Evolutionary conservation across 768 basidiomycete species (phyloP), one percentile per base, ranked within the genome.

Genomic region (Podaxis sp.): DNA sequence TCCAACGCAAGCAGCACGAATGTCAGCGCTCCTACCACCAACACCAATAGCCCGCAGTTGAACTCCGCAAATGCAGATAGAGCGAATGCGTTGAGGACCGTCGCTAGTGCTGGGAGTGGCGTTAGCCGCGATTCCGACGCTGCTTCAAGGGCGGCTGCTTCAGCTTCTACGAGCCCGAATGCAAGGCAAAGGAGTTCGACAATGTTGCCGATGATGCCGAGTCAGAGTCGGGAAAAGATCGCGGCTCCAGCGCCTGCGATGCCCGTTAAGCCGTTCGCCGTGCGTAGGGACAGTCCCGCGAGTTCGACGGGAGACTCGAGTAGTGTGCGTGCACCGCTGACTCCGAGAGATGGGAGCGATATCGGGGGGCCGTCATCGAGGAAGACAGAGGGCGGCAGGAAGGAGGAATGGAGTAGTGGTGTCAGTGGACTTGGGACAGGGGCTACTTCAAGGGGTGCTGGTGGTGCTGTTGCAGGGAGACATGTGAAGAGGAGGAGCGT

Each of bases 251-350:
- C 65, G 46, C 65, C 67, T 12, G 64, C 70, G 24, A 62, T 70
- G 65, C 79, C 81, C 3, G 75, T 72, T 7, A 84, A 83, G 64
- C 90, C 90, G 5, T 92, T 92, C 70, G 85, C 74, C 39, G 75
- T 69, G 54, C 70, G 77, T 30, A 77, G 87, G 12, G 82, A 88
- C 63, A 92, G 90, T 68, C 92, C 92, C 12, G 88, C 89, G 12
- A 93, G 92, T 70, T 94, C 92, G 33, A 92, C 89, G 13, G 92
- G 92, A 6, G 92, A 89, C 70, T 93, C 92, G 63, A 93, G 90
- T 65, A 90, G 87, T 68, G 89, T 90, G 15, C 79, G 87, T 15
- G 82, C 83, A 17, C 93, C 92, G 11, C 77, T 89, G 52, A 94
- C 93, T 15, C 93, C 92, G 3, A 77, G 82, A 44, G 92, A 93